These are phyloP conservation scores for Aspergillus pseudotamarii DNA, from an alignment of 2,329 filamentous ascomycete species.

Conservation along the genomic window DNA sequence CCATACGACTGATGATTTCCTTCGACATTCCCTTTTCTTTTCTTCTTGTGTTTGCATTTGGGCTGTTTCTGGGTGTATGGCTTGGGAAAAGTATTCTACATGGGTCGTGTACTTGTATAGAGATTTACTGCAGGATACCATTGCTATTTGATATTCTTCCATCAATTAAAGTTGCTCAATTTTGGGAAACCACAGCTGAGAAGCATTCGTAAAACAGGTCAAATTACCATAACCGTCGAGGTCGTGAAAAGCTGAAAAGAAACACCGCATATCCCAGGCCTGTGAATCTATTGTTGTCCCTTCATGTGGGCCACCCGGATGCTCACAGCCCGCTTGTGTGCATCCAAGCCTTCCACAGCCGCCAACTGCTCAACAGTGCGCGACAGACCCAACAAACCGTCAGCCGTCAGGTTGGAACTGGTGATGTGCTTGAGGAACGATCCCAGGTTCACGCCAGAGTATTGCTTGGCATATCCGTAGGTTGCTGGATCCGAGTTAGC, in stretches of 20 bases:
- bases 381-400: constrained; percentile 84
- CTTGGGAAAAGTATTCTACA: constrained; percentile 21
- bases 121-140: constrained; percentile 24
- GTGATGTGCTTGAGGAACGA: constrained; percentile 99
- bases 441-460: constrained; percentile 92
- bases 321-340: constrained; percentile 76
- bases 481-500: constrained; percentile 65
- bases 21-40: constrained; percentile 1
- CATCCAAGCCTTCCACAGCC: constrained; percentile 91
- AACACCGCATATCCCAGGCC: background rate
- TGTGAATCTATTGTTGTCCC: constrained; percentile 22
- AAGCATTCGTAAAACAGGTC: constrained; percentile 2
- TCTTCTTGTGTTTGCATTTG: background rate
- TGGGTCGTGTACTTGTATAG: constrained; percentile 8
- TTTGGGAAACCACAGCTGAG: constrained; percentile 1
- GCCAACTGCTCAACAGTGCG: constrained; percentile 92
- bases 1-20: constrained; percentile 1
- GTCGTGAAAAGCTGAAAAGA: background rate
- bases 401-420: constrained; percentile 81
- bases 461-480: constrained; percentile 97
- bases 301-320: constrained; percentile 59
- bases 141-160: background rate
- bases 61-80: constrained; percentile 9
- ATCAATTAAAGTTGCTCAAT: background rate
- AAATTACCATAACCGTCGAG: constrained; percentile 1